Percentiles rank a stretch among this genome's conserved stretches.
Evolutionary conservation across 345 rosid species (phyloP).

Genomic region (Atalantia buxifolia): DNA sequence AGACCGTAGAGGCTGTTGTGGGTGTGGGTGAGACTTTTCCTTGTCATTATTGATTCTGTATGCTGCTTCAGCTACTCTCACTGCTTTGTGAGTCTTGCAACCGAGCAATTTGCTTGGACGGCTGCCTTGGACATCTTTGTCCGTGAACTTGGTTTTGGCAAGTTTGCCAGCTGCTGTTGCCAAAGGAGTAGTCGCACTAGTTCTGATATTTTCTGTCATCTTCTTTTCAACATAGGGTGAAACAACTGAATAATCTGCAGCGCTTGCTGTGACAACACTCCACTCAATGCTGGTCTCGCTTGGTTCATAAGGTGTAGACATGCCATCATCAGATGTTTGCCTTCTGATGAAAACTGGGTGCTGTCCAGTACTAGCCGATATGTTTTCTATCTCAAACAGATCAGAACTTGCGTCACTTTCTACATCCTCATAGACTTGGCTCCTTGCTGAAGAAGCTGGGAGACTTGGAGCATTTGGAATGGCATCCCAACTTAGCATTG

Average conservation of each 20-base stretch:
- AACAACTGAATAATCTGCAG: slow-evolving; percentile 43
- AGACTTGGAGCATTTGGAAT: slow-evolving; percentile 41
- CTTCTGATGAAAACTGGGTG: slow-evolving; percentile 23
- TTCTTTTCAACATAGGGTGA: slow-evolving; percentile 35
- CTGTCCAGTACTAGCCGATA: slow-evolving; percentile 30
- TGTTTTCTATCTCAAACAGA: slow-evolving; percentile 63
- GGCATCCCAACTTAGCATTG: slow-evolving; percentile 74
- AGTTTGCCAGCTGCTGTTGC: background rate
- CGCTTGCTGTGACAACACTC: slow-evolving; percentile 62
- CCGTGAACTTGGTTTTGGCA: slow-evolving; percentile 5
- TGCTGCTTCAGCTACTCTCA: slow-evolving; percentile 43
- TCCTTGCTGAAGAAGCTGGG: slow-evolving; percentile 13
- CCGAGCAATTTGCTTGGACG: slow-evolving; percentile 33
- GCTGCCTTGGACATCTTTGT: slow-evolving; percentile 19
- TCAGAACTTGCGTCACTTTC: slow-evolving; percentile 68
- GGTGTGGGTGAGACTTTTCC: slow-evolving; percentile 18
- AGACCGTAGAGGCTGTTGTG: slow-evolving; percentile 21
- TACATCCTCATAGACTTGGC: slow-evolving; percentile 35
- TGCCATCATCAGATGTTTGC: slow-evolving; percentile 39
- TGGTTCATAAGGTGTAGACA: slow-evolving; percentile 36
- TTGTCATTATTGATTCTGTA: slow-evolving; percentile 25
- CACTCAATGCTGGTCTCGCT: slow-evolving; percentile 61
- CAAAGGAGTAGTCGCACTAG: background rate
- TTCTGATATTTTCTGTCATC: background rate
- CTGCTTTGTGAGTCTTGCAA: slow-evolving; percentile 48